Conservation (phyloP, 306 rosid species). For the Begonia loranthoides region DNA sequence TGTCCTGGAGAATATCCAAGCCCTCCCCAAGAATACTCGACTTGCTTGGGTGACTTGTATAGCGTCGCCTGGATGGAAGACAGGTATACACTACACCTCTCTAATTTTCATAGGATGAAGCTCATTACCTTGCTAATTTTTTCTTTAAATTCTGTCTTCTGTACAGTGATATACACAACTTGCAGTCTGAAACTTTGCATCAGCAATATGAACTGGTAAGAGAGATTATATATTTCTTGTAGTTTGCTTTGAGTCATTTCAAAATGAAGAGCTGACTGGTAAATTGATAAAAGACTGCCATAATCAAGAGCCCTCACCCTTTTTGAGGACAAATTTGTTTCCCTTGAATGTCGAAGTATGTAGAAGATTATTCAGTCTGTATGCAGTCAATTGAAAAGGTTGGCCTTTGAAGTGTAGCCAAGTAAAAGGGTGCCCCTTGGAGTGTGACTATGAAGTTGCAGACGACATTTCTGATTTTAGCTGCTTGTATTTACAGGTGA, state of each 20-base stretch:
- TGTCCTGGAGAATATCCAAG: slow-evolving; percentile 80
- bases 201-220: slow-evolving; percentile 85
- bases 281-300: too few species aligned
- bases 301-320: not conserved
- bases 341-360: not conserved
- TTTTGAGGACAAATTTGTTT: not conserved
- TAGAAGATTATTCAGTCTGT: not conserved
- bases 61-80: slow-evolving; percentile 98
- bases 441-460: too few species aligned
- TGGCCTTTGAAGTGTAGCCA: not conserved
- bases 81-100: slow-evolving; percentile 34
- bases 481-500: slow-evolving; percentile 47
- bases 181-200: slow-evolving; percentile 62
- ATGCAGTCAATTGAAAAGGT: not conserved
- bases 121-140: not conserved
- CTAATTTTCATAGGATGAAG: not conserved
- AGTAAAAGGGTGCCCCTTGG: not conserved
- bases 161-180: slow-evolving; percentile 72
- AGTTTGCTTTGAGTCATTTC: not conserved
- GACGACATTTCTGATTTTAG: not conserved
- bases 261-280: too few species aligned
- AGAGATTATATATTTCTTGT: not conserved
- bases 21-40: slow-evolving; percentile 76
- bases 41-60: slow-evolving; percentile 84
- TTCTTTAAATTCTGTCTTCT: slow-evolving; percentile 1